These are phyloP conservation scores for Biscogniauxia sp. DNA, from an alignment of 2,329 filamentous ascomycete genomes.

Conservation along the genomic window DNA sequence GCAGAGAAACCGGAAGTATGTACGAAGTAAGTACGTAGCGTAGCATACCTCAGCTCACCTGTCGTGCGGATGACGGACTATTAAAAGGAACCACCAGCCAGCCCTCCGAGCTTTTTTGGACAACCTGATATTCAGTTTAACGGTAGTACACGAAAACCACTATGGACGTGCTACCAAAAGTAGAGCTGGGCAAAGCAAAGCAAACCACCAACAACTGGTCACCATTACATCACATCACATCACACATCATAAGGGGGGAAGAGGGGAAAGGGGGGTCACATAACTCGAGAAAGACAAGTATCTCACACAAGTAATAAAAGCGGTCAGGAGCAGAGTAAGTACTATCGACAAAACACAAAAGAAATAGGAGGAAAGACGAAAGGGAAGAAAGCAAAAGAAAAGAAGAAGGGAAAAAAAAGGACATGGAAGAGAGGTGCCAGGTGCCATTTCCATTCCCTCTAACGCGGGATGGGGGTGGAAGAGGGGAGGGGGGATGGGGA, in stretches of 20 bases:
- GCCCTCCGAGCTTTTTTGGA: too few relatives aligned
- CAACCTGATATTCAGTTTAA: background rate
- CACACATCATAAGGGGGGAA: background rate
- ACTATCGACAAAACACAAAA: background rate
- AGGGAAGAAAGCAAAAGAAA: background rate
- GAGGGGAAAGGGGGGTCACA: too few relatives aligned
- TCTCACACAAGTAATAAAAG: background rate
- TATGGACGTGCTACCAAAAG: too few relatives aligned
- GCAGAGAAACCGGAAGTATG: background rate
- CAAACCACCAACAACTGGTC: too few relatives aligned
- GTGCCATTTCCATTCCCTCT: slow-evolving; percentile 16
- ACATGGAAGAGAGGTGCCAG: background rate
- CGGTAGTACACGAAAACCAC: too few relatives aligned
- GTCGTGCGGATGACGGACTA: too few relatives aligned
- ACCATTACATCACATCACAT: background rate
- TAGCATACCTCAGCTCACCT: too few relatives aligned
- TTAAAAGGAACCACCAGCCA: too few relatives aligned
- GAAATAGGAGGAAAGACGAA: background rate
- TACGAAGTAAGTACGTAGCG: background rate
- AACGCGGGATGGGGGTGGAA: background rate
- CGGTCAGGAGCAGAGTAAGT: background rate
- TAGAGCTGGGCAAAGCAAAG: too few relatives aligned
- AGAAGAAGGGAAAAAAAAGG: background rate
- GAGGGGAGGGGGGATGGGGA: background rate
- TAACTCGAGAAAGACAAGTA: background rate